These are phyloP conservation scores for Stephania cephalantha DNA, from an alignment of 164 flowering plant species.

Conservation along the genomic window DNA sequence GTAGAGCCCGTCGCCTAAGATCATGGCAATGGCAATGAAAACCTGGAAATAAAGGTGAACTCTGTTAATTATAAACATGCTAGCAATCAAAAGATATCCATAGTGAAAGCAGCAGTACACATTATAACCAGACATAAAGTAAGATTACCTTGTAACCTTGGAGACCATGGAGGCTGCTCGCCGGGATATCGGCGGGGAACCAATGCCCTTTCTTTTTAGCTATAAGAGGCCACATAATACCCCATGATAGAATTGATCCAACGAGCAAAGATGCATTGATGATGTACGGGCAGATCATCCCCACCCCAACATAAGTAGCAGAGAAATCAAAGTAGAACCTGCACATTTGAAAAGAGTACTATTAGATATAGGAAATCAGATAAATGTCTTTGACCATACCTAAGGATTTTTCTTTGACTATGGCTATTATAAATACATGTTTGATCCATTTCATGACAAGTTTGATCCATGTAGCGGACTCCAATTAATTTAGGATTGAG, in stretches of 20 bases:
- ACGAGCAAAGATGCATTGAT: slow-evolving; percentile 16
- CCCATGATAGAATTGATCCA: slow-evolving; percentile 20
- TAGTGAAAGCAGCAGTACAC: background rate
- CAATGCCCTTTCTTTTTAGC: slow-evolving; percentile 15
- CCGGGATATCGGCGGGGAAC: slow-evolving; percentile 3
- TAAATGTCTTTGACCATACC: too few species aligned
- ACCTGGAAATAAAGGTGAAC: slow-evolving; percentile 15
- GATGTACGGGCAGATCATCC: slow-evolving; percentile 19
- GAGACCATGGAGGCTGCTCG: slow-evolving; percentile 14
- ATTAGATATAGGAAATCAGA: too few species aligned
- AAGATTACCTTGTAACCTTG: slow-evolving; percentile 18
- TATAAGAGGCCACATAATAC: slow-evolving; percentile 21
- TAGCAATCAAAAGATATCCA: background rate
- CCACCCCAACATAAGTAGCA: slow-evolving; percentile 20
- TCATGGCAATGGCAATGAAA: slow-evolving; percentile 31
- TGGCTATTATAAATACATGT: too few species aligned
- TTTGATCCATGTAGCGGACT: too few species aligned
- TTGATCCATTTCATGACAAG: too few species aligned
- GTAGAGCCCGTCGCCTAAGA: slow-evolving; percentile 36
- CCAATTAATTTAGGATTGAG: too few species aligned
- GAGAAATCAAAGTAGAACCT: slow-evolving; percentile 16
- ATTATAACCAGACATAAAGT: background rate
- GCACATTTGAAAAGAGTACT: background rate
- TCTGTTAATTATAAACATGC: background rate
- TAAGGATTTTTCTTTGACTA: too few species aligned